Conservation (phyloP, 192 early-diverging fungal genomes). For the Umbelopsis sp. region DNA sequence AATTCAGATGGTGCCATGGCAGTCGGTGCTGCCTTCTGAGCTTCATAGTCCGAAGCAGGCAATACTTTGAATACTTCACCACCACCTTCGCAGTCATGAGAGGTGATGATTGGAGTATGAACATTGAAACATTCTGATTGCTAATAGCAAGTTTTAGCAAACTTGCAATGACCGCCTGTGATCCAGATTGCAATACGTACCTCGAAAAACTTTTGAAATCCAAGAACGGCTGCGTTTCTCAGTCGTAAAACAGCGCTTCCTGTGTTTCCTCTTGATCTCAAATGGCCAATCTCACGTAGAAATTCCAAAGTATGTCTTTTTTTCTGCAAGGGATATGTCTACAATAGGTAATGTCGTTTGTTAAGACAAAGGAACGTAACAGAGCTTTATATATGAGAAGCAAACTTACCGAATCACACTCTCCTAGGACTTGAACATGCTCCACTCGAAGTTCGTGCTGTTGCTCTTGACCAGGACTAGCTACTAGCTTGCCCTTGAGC, state of each 20-base stretch:
- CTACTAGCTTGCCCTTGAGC: constrained; percentile 66
- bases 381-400: background rate
- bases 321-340: constrained; percentile 88
- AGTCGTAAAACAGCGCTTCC: constrained; percentile 75
- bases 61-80: constrained; percentile 81
- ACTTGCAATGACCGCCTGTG: constrained; percentile 3
- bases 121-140: constrained; percentile 74
- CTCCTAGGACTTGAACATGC: constrained; percentile 56
- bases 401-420: constrained; percentile 52
- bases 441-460: constrained; percentile 68
- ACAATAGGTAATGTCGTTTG: background rate
- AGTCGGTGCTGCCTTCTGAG: constrained; percentile 28
- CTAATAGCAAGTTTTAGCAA: constrained; percentile 27
- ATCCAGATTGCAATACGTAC: constrained; percentile 30
- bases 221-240: constrained; percentile 64
- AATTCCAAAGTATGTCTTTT: constrained; percentile 77
- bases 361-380: background rate
- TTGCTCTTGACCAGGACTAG: constrained; percentile 74
- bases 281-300: constrained; percentile 74
- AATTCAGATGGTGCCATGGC: constrained; percentile 48
- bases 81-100: constrained; percentile 89
- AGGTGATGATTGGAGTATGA: constrained; percentile 83
- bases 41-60: constrained; percentile 3
- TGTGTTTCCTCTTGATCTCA: constrained; percentile 76
- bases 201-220: constrained; percentile 76